Evolutionary conservation across 2,329 filamentous ascomycete species (phyloP).

Genomic region (Trichophyton schoenleinii): DNA sequence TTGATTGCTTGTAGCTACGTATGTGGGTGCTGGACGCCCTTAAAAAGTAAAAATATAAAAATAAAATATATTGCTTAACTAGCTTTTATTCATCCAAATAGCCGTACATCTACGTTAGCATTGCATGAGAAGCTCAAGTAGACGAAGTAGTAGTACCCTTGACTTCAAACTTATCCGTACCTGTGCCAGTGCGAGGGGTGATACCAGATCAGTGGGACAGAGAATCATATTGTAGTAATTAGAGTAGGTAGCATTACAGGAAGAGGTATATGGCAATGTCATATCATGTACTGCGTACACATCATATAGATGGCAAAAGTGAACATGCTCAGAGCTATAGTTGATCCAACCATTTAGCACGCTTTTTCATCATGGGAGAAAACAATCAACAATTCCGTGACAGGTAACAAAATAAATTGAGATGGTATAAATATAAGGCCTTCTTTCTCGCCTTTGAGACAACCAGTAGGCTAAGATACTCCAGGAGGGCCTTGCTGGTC

Average conservation of each 20-base stretch:
- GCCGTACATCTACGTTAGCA: no score
- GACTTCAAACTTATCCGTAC: no score
- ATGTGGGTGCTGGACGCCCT: background rate
- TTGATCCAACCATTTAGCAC: background rate
- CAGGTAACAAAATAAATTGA: background rate
- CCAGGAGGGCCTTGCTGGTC: constrained; percentile 19
- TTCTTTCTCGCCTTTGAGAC: background rate
- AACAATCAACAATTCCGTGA: background rate
- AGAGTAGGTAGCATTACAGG: background rate
- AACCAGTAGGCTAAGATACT: constrained; percentile 11
- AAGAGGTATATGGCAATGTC: background rate
- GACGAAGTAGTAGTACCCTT: no score
- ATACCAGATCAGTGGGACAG: background rate
- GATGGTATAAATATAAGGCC: background rate
- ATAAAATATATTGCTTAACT: no score
- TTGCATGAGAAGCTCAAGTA: background rate
- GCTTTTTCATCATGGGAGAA: background rate
- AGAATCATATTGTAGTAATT: background rate
- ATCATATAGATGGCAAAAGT: background rate
- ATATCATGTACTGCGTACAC: background rate
- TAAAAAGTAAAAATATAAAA: background rate
- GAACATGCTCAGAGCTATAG: background rate
- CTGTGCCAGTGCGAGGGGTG: background rate
- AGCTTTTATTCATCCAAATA: no score
- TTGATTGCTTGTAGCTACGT: background rate